phyloP scores from a whole-genome alignment of 495 filamentous ascomycete species.

The Hyaloscypha variabilis region DNA sequence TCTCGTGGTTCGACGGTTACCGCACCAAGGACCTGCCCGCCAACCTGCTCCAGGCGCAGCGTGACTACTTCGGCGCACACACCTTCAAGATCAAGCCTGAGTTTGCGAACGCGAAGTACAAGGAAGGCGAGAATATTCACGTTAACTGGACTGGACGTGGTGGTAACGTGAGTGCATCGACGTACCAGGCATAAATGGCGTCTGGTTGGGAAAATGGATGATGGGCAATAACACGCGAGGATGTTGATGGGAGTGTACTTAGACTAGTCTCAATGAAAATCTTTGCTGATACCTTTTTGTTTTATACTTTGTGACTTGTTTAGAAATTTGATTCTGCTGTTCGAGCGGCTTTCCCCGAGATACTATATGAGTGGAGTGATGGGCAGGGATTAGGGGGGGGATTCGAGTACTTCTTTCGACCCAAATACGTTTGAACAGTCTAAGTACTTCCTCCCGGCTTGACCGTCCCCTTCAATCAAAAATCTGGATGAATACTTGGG shows the following conservation, averaged over 20 bases:
- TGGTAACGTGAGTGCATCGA: slow-evolving; percentile 94
- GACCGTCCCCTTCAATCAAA: too few relatives aligned
- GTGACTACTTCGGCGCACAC: slow-evolving; percentile 99
- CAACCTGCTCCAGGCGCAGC: slow-evolving; percentile 97
- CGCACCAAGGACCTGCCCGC: slow-evolving; percentile 92
- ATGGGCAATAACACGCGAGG: not conserved
- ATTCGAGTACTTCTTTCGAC: too few relatives aligned
- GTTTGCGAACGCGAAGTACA: slow-evolving; percentile 78
- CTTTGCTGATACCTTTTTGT: too few relatives aligned
- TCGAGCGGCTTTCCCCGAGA: too few relatives aligned
- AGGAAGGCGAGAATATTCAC: slow-evolving; percentile 87
- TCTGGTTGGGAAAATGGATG: not conserved
- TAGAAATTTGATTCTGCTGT: too few relatives aligned
- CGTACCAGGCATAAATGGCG: slow-evolving; percentile 83
- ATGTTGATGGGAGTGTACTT: not conserved
- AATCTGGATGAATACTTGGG: too few relatives aligned
- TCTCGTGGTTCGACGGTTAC: slow-evolving; percentile 98
- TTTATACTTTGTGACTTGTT: too few relatives aligned
- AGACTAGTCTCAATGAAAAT: not conserved
- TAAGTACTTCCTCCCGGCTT: too few relatives aligned
- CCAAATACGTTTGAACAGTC: too few relatives aligned
- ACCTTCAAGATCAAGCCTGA: slow-evolving; percentile 98
- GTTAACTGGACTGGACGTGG: slow-evolving; percentile 99
- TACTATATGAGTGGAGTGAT: too few relatives aligned
- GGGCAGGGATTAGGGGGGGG: too few relatives aligned